A percentile compares a stretch with the other conserved stretches of the same genome.
Evolutionary conservation across 345 rosid genomes (phyloP).

Genomic region (Cochlearia excelsa): DNA sequence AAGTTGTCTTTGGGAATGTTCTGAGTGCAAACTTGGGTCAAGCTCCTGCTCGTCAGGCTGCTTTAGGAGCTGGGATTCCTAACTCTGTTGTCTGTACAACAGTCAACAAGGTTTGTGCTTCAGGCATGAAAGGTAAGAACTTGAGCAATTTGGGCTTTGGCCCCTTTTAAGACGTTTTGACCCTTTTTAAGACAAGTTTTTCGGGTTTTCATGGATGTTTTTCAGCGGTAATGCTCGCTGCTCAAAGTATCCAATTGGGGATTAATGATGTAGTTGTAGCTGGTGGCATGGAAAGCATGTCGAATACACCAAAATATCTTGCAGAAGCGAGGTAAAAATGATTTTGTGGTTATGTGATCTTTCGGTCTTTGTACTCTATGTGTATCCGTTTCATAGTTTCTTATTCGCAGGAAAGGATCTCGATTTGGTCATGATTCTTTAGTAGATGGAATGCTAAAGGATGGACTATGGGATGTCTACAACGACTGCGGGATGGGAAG

Average conservation of each 20-base stretch:
- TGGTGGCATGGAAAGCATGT: slow-evolving; percentile 99
- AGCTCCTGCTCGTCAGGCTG: slow-evolving; percentile 99
- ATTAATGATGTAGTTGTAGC: slow-evolving; percentile 91
- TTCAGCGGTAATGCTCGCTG: slow-evolving; percentile 93
- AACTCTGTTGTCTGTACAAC: slow-evolving; percentile 85
- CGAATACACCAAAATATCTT: slow-evolving; percentile 85
- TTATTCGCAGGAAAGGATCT: slow-evolving; percentile 82
- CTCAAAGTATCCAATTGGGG: slow-evolving; percentile 92
- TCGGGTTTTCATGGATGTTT: slow-evolving; percentile 18
- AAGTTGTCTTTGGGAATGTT: slow-evolving; percentile 92
- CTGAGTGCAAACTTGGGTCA: slow-evolving; percentile 96
- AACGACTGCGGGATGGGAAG: slow-evolving; percentile 90
- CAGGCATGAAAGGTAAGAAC: slow-evolving; percentile 92
- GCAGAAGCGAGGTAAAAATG: slow-evolving; percentile 77
- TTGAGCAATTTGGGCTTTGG: not conserved
- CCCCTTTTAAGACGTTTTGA: not conserved
- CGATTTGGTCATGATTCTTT: slow-evolving; percentile 90
- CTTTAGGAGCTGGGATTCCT: slow-evolving; percentile 90
- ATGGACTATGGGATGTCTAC: slow-evolving; percentile 97
- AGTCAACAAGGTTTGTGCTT: slow-evolving; percentile 95
- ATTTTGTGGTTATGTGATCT: not conserved
- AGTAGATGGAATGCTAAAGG: slow-evolving; percentile 95
- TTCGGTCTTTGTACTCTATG: slow-evolving; percentile 4
- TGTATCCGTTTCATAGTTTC: slow-evolving; percentile 13
- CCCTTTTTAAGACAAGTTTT: not conserved